Evolutionary conservation across 1,284 basidiomycete species (phyloP), one percentile per base, ranked within the genome.

Genomic region (Cryptococcus floricola): DNA sequence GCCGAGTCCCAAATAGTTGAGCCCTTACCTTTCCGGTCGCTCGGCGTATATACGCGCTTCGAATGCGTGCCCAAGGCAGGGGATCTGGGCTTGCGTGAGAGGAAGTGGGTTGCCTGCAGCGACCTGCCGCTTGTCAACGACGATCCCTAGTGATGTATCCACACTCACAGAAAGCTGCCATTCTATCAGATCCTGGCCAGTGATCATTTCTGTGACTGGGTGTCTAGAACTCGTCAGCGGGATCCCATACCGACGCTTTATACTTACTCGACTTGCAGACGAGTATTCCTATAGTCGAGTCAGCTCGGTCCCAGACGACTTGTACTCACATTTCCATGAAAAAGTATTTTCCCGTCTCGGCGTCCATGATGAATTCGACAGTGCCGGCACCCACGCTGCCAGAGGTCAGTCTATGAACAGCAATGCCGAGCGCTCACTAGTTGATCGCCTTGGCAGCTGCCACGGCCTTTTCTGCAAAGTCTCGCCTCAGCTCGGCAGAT

Each of bases 1-100:
- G 4, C 41, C 16, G 19, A 10, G 41, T 7, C 41, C 19, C 27
- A 23, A 37, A 3, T 5, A 39, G 13, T 8, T 31, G 41, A 27
- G 37, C 12, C 19, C 56, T 58, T 31, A 60, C 58, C 71, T 89
- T 90, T 65, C 90, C 82, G 91, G 91, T 66, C 93, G 90, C 76
- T 97, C 93, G 6, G 93, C 94, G 72, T 97, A 97, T 64, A 97
- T 94, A n/a, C 93, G 85, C 13, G 91, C 92, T 77, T 96, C 93
- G 65, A 96, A 96, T 0, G 93, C 89, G 66, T 96, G 92, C 2
- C 94, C 93, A 4, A 89, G 83, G 54, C 91, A 85, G 18, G 87
- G 88, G 53, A 97, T 86, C 38, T 86, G 79, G 0, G 83, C 80
- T 77, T 96, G 93, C 0, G 76, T 68, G 39, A 93, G 79, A 7